Percentiles rank a stretch among this genome's conserved stretches.
Evolutionary conservation across 192 early-diverging fungal species (phyloP).

Genomic region (Coemansia brasiliensis): DNA sequence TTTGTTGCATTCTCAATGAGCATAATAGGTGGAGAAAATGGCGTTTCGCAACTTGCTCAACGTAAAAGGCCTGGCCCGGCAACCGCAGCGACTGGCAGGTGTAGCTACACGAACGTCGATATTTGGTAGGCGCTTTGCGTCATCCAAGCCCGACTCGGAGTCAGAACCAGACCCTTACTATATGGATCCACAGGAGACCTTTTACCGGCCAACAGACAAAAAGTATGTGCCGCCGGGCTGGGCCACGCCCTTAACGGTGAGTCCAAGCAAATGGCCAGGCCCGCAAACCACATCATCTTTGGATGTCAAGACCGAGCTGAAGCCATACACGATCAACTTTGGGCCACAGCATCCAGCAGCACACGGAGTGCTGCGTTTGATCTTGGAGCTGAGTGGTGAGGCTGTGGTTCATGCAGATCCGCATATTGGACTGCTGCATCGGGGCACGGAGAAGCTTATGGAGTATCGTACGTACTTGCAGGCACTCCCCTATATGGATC

Average conservation of each 20-base stretch:
- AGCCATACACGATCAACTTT: slow-evolving; percentile 97
- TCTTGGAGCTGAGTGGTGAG: slow-evolving; percentile 92
- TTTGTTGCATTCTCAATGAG: too few relatives aligned
- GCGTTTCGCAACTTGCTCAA: slow-evolving; percentile 42
- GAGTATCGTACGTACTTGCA: slow-evolving; percentile 99
- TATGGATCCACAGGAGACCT: slow-evolving; percentile 31
- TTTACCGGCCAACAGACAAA: slow-evolving; percentile 30
- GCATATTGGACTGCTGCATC: slow-evolving; percentile 94
- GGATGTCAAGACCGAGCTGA: slow-evolving; percentile 48
- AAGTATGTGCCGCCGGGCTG: slow-evolving; percentile 40
- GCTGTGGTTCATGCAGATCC: slow-evolving; percentile 92
- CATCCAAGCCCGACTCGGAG: slow-evolving; percentile 4
- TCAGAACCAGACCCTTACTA: slow-evolving; percentile 4
- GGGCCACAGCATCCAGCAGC: slow-evolving; percentile 99
- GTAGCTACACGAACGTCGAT: background rate
- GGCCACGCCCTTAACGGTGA: slow-evolving; percentile 39
- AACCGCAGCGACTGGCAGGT: background rate
- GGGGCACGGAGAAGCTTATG: slow-evolving; percentile 98
- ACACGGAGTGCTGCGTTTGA: slow-evolving; percentile 92
- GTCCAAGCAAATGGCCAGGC: slow-evolving; percentile 48
- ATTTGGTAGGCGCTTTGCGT: slow-evolving; percentile 18
- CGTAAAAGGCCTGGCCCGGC: slow-evolving; percentile 17
- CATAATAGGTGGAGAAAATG: slow-evolving; percentile 4
- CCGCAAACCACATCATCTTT: slow-evolving; percentile 33
- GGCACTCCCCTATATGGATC: slow-evolving; percentile 98